Evolutionary conservation across 805 yeast species (phyloP).

Genomic region (Wickerhamomyces hampshirensis): DNA sequence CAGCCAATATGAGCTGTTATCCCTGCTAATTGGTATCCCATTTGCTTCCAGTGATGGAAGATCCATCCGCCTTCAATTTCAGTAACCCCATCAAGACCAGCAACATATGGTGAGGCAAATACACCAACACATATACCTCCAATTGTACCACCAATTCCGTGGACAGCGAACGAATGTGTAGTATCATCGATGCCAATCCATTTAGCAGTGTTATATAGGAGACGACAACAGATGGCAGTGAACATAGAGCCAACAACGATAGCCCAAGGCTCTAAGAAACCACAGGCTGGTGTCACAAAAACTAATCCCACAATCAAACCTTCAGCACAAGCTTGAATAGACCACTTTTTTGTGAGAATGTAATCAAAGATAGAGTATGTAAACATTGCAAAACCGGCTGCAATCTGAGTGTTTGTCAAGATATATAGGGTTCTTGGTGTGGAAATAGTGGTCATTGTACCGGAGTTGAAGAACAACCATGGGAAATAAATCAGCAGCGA

Average conservation of each 20-base stretch:
- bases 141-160: slow-evolving; percentile 91
- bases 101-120: slow-evolving; percentile 79
- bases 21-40: slow-evolving; percentile 83
- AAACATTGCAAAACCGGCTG: slow-evolving; percentile 85
- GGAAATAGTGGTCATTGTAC: slow-evolving; percentile 70
- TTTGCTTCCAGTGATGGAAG: slow-evolving; percentile 83
- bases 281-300: slow-evolving; percentile 97
- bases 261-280: slow-evolving; percentile 88
- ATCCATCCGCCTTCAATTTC: slow-evolving; percentile 92
- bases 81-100: slow-evolving; percentile 84
- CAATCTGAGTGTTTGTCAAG: slow-evolving; percentile 82
- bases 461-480: slow-evolving; percentile 96
- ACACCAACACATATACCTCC: slow-evolving; percentile 83
- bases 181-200: slow-evolving; percentile 83
- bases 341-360: slow-evolving; percentile 81
- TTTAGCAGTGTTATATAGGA: slow-evolving; percentile 78
- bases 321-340: slow-evolving; percentile 88
- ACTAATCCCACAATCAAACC: slow-evolving; percentile 94
- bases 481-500: slow-evolving; percentile 86
- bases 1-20: slow-evolving; percentile 34
- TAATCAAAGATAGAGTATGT: slow-evolving; percentile 87
- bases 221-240: slow-evolving; percentile 80
- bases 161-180: slow-evolving; percentile 91
- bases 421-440: slow-evolving; percentile 83
- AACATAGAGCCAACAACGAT: slow-evolving; percentile 76